phyloP scores from a whole-genome alignment of 1,139 yeast genomes.

The Dujonia santamariae region DNA sequence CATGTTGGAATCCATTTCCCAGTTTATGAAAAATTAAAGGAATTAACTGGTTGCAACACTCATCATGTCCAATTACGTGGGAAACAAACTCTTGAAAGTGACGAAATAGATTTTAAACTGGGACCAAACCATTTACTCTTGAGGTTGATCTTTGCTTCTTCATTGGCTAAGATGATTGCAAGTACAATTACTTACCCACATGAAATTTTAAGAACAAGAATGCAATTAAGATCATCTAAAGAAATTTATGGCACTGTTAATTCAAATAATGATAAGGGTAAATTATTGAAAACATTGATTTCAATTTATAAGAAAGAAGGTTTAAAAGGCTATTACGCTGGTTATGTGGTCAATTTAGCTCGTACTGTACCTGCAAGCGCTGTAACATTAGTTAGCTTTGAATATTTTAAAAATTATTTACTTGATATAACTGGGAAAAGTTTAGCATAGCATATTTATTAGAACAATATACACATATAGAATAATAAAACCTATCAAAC shows the following conservation, averaged over 20 bases:
- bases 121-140: slow-evolving; percentile 35
- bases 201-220: slow-evolving; percentile 87
- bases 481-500: no score
- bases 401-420: slow-evolving; percentile 69
- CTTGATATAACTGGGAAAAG: slow-evolving; percentile 33
- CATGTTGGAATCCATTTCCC: slow-evolving; percentile 99
- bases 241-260: slow-evolving; percentile 10
- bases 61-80: slow-evolving; percentile 13
- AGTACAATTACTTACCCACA: slow-evolving; percentile 92
- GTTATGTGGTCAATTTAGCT: slow-evolving; percentile 79
- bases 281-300: slow-evolving; percentile 24
- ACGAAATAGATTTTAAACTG: slow-evolving; percentile 4
- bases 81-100: background rate
- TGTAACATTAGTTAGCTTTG: slow-evolving; percentile 90
- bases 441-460: slow-evolving; percentile 4
- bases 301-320: slow-evolving; percentile 72
- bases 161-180: slow-evolving; percentile 85
- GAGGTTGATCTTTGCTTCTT: slow-evolving; percentile 62
- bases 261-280: slow-evolving; percentile 15
- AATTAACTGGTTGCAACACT: slow-evolving; percentile 34
- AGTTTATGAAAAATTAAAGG: slow-evolving; percentile 80
- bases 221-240: slow-evolving; percentile 53
- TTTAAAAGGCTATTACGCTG: slow-evolving; percentile 80
- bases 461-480: background rate
- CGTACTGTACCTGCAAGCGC: slow-evolving; percentile 96